Base-by-base conservation (phyloP, 352 stramenopile genomes). In the Globisporangium perplexum region DNA sequence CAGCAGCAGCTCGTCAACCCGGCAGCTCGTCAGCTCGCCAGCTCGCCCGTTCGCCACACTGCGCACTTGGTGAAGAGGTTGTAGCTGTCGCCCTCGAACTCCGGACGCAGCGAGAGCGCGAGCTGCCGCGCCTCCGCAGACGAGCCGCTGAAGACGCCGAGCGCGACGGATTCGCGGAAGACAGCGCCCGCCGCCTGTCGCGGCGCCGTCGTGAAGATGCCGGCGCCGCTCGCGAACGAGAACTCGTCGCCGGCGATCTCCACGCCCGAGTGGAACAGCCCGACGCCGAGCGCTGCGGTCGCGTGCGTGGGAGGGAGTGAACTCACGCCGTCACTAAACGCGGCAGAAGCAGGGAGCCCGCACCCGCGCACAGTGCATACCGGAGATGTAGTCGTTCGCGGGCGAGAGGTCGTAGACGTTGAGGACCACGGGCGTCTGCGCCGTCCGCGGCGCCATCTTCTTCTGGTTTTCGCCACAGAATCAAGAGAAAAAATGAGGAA, bases 391-490 rank as follows among this genome's bases (percentile, higher is more conserved):
- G 52, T 93, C 78, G 75, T 98, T 98, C 45, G 78, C 80, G 39
- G 95, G 86, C 45, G 77, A 84, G 42, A 98, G 72, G 74, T 98
- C 91, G 69, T 98, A 98, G 20, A 98, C 62, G 70, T 98, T 96
- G 47, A 98, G 70, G 46, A 74, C 68, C 60, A 98, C 86, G 54
- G 78, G 57, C 60, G 87, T 86, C 63, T 83, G 72, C 24, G 52
- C 53, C 8, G 53, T 58, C 2, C 73, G 72, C 20, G 70, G 69
- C 20, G 67, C 59, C 76, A 89, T 87, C 4, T 36, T 52, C 39
- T 30, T 48, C 51, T 53, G n/a, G n/a, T 44, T 44, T 20, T 26
- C 17, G 22, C 53, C 35, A 36, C 90, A 90, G 62, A 87, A 38
- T 8, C 31, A n/a, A n/a, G n/a, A n/a, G n/a, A n/a, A n/a, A n/a